Conservation (phyloP, 1,284 basidiomycete species). For the Amylostereum areolatum region DNA sequence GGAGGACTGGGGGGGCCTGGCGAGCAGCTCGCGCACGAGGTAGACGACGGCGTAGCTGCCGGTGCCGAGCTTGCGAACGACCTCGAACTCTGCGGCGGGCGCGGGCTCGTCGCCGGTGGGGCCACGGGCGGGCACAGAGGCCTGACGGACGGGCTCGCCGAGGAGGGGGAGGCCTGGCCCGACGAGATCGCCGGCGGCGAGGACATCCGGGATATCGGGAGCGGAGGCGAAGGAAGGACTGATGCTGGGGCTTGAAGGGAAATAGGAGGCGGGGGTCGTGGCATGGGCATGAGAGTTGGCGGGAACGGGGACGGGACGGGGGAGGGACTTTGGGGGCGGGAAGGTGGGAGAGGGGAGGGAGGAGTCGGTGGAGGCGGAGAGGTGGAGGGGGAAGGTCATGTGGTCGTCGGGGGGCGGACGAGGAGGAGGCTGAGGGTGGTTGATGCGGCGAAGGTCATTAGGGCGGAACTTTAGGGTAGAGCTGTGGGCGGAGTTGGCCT, state of each 20-base stretch:
- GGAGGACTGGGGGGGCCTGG: slow-evolving; percentile 48
- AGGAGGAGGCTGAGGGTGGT: slow-evolving; percentile 19
- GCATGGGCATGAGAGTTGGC: slow-evolving; percentile 12
- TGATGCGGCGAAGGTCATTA: slow-evolving; percentile 23
- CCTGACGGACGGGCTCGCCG: slow-evolving; percentile 55
- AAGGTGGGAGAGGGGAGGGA: slow-evolving; percentile 18
- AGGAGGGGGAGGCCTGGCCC: slow-evolving; percentile 59
- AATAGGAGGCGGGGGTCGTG: slow-evolving; percentile 19
- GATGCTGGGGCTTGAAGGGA: slow-evolving; percentile 15
- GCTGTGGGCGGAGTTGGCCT: slow-evolving; percentile 9
- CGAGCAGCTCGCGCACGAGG: slow-evolving; percentile 81
- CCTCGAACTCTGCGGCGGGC: slow-evolving; percentile 69
- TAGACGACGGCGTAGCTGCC: slow-evolving; percentile 94
- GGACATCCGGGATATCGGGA: slow-evolving; percentile 56
- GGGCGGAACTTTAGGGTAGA: slow-evolving; percentile 17
- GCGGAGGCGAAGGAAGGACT: slow-evolving; percentile 28
- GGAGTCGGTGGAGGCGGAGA: slow-evolving; percentile 20
- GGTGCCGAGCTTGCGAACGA: slow-evolving; percentile 78
- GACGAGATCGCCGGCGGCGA: slow-evolving; percentile 64
- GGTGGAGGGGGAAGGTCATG: slow-evolving; percentile 21
- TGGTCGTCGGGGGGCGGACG: slow-evolving; percentile 20
- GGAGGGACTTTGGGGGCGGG: slow-evolving; percentile 11
- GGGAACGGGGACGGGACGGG: slow-evolving; percentile 5
- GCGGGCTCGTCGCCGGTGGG: slow-evolving; percentile 32
- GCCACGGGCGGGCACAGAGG: slow-evolving; percentile 27